These are phyloP conservation scores for Aureobasidium mangrovei DNA, from an alignment of 2,329 filamentous ascomycete species.

Conservation along the genomic window DNA sequence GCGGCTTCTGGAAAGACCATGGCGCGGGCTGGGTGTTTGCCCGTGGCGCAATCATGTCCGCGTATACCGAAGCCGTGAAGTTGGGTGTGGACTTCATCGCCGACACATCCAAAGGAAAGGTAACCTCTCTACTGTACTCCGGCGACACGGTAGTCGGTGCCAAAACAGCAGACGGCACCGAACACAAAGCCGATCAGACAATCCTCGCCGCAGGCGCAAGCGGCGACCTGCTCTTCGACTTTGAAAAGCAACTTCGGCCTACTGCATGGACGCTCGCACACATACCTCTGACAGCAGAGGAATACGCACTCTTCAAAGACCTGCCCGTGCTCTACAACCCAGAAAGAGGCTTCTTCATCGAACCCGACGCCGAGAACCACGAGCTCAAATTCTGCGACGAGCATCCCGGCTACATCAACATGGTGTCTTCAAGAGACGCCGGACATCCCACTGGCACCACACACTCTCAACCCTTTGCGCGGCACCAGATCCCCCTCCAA, in stretches of 20 bases:
- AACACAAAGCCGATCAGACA: slow-evolving; percentile 35
- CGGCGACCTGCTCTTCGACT: slow-evolving; percentile 40
- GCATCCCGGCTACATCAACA: slow-evolving; percentile 49
- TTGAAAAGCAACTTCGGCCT: slow-evolving; percentile 44
- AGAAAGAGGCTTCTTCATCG: slow-evolving; percentile 44
- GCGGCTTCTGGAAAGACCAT: slow-evolving; percentile 38
- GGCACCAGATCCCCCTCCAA: slow-evolving; percentile 40
- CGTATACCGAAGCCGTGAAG: slow-evolving; percentile 36
- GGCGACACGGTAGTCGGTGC: slow-evolving; percentile 34
- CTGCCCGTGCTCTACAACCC: slow-evolving; percentile 43
- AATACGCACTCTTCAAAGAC: slow-evolving; percentile 37
- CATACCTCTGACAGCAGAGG: slow-evolving; percentile 39
- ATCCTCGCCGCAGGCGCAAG: slow-evolving; percentile 44
- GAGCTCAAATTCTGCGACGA: slow-evolving; percentile 47
- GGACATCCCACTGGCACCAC: slow-evolving; percentile 21
- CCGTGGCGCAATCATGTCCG: slow-evolving; percentile 39
- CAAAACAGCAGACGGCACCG: slow-evolving; percentile 34
- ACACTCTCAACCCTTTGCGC: slow-evolving; percentile 35
- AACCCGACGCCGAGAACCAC: slow-evolving; percentile 38
- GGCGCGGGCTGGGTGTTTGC: slow-evolving; percentile 49
- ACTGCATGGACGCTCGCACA: slow-evolving; percentile 48
- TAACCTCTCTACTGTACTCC: slow-evolving; percentile 31
- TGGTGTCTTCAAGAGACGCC: slow-evolving; percentile 22
- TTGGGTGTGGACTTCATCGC: slow-evolving; percentile 43
- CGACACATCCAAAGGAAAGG: slow-evolving; percentile 31